Evolutionary conservation across 148 eudicot genomes (phyloP), one percentile per base, ranked within the genome.

Genomic region (Nepenthes mirabilis): DNA sequence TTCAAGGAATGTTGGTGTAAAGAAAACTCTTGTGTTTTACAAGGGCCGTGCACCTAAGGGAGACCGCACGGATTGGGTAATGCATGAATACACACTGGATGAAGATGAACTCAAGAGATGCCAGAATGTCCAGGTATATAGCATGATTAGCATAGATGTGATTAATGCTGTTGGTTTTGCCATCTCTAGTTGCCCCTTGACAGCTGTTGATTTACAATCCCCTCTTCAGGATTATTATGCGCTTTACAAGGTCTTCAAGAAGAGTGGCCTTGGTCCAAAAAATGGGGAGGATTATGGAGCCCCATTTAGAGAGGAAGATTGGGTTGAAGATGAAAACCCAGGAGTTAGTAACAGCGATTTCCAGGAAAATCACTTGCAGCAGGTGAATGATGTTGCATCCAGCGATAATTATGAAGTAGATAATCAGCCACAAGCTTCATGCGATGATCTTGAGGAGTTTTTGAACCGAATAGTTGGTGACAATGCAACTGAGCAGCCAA

Each of bases 271-370:
- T 45, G 99, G 99, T 49, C 99, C 99, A 33, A 93, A 86, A 49
- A 93, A 93, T 54, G 99, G 99, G 14, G 99, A 93, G 79, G 89
- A 93, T 61, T 93, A 93, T 71, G 95, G 95, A 58, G 99, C 99
- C 11, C 95, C 81, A 3, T 93, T 93, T 66, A 75, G 71, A 58
- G 99, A 93, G 85, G 96, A 93, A 70, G 95, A 83, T 8, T 93
- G 99, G 99, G 71, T 47, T 55, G 89, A 86, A 59, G 91, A 83
- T 47, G 85, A 86, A 32, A 36, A 54, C 63, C 36, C 59, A 5
- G 61, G 60, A 58, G 71, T 52, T 14, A 70, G 51, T 43, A 63
- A 48, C n/a, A 58, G 32, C 13, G 14, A 52, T 57, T 75, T 62
- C 57, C 60, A 62, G 43, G 70, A 62, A 37, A 70, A 43, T 63